Base-by-base conservation (phyloP, 1,284 basidiomycete species). In the Coriolopsis trogii region DNA sequence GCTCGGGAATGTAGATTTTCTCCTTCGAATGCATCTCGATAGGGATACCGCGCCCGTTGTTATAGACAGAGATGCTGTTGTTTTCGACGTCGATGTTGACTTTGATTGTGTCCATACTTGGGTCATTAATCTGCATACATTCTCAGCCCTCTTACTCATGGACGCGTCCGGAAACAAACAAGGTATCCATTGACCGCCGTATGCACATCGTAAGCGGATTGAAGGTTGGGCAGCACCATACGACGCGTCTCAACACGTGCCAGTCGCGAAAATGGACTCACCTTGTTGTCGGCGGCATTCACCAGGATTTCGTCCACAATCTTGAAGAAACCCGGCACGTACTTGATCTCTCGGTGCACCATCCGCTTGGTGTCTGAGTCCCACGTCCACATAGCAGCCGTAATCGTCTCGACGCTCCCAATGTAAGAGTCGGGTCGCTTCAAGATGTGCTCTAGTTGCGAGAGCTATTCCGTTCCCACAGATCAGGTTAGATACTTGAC, bases 281-380 rank as follows among this genome's bases (percentile, higher is more conserved):
- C 96, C 86, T 99, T 99, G 76, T 99, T 98, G 71, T 99, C 97
- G 6, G 97, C 97, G 16, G 97, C 97, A 69, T 99, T 99, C 63
- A 99, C 97, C 6, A 99, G 80, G 65, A 99, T 99, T 74, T 99
- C 97, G 67, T 99, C 97, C 39, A 99, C 90, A 67, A 99, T 99
- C 80, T 99, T 99, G 84, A 97, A 97, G 72, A 99, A 97, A 58
- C 96, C 97, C 0, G 97, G 97, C 2, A 98, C 95, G 67, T 90
- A 99, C 59, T 85, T 92, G 61, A 95, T 91, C 42, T 95, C 87
- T 64, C 87, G 78, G 64, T 85, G 71, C 1, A 85, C 84, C 85
- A 97, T 92, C 33, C 85, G 84, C 64, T 93, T 93, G 38, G 74
- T 82, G 39, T 86, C 85, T 0, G 80, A 76, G 67, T 97, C 92